Percentiles rank a stretch among this genome's conserved stretches.
These are phyloP conservation scores for Sugiyamaella lignohabitans DNA, from an alignment of 805 yeast genomes.

Conservation along the genomic window DNA sequence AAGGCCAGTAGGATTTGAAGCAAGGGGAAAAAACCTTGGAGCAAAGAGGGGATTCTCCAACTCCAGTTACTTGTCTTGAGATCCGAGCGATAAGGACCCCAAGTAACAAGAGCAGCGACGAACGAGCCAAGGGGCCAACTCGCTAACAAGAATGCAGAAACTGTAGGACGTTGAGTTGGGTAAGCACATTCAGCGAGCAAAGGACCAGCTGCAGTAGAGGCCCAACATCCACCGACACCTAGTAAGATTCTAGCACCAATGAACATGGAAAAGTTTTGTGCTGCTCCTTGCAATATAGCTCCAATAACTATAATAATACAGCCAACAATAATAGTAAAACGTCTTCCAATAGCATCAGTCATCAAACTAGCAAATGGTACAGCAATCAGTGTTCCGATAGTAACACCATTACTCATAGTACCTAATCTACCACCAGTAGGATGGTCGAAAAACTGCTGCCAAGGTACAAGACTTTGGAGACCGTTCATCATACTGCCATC, in stretches of 20 bases:
- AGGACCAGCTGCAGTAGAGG: conserved; percentile 69
- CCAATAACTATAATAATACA: conserved; percentile 51
- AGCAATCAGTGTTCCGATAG: conserved; percentile 63
- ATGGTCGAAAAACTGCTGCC: conserved; percentile 13
- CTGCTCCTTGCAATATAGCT: conserved; percentile 42
- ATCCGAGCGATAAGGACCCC: conserved; percentile 39
- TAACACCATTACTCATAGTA: conserved; percentile 16
- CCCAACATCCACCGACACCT: conserved; percentile 68
- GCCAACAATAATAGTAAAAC: conserved; percentile 48
- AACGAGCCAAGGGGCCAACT: conserved; percentile 64
- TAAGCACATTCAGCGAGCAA: conserved; percentile 71
- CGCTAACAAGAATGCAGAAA: conserved; percentile 59
- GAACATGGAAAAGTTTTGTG: conserved; percentile 51
- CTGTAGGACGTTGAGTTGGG: conserved; percentile 54
- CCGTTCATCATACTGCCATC: conserved; percentile 20
- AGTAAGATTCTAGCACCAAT: conserved; percentile 62
- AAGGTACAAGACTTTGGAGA: conserved; percentile 22
- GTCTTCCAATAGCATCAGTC: conserved; percentile 61
- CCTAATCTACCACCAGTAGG: conserved; percentile 16
- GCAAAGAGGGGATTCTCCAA: conserved; percentile 73
- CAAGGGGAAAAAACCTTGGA: conserved; percentile 58
- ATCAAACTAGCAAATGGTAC: conserved; percentile 52
- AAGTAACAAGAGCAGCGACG: conserved; percentile 72
- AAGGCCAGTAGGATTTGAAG: conserved; percentile 43
- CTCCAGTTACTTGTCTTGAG: conserved; percentile 40